These are phyloP conservation scores for Endotrypanum monterogeii DNA, from an alignment of 208 protist genomes.

Conservation along the genomic window DNA sequence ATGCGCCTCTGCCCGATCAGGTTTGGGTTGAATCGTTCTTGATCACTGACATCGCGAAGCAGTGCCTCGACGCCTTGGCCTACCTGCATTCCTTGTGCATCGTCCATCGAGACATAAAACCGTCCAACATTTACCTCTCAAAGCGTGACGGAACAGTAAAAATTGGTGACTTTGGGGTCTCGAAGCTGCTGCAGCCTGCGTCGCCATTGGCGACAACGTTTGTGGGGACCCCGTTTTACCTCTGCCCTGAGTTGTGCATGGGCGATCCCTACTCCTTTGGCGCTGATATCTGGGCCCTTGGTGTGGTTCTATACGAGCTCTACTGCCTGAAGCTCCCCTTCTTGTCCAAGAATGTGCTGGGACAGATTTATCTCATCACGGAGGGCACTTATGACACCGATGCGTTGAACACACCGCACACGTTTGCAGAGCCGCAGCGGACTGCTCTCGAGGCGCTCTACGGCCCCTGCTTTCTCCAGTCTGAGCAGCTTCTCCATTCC, in stretches of 20 bases:
- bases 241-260: conserved; percentile 86
- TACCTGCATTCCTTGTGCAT: conserved; percentile 87
- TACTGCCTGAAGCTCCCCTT: conserved; percentile 86
- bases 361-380: conserved; percentile 83
- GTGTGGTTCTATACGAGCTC: conserved; percentile 87
- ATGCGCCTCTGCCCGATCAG: conserved; percentile 5
- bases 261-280: conserved; percentile 86
- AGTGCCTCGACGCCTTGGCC: conserved; percentile 80
- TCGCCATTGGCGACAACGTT: conserved; percentile 79
- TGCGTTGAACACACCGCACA: conserved; percentile 44
- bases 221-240: conserved; percentile 91
- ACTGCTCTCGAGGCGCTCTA: conserved; percentile 40
- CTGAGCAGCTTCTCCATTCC: conserved; percentile 58
- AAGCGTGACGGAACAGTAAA: conserved; percentile 54
- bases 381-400: conserved; percentile 75
- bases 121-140: conserved; percentile 89
- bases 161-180: conserved; percentile 91
- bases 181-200: conserved; percentile 65
- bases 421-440: conserved; percentile 43
- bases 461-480: conserved; percentile 44
- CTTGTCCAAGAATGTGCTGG: conserved; percentile 76
- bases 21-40: conserved; percentile 75
- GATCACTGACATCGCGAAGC: conserved; percentile 68
- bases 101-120: conserved; percentile 93
- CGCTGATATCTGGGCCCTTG: conserved; percentile 87